phyloP scores from a whole-genome alignment of 2,329 filamentous ascomycete species.

The Fusarium sp. region DNA sequence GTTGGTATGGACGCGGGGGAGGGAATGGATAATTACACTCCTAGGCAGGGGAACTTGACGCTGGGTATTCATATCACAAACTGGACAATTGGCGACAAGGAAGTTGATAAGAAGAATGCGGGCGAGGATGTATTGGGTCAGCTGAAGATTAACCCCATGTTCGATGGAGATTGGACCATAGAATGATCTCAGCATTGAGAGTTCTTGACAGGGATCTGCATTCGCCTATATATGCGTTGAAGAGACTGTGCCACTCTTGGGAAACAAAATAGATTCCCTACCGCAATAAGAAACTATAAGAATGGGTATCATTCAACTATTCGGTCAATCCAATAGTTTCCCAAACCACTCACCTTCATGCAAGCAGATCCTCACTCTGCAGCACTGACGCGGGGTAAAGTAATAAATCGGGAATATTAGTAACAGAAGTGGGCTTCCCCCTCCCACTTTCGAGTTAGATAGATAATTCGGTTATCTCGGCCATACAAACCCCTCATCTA shows the following conservation, averaged over 20 bases:
- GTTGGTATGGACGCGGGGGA: not conserved
- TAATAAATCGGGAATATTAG: not conserved
- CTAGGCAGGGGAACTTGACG: not conserved
- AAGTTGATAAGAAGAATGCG: not conserved
- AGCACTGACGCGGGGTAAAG: not conserved
- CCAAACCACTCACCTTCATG: not conserved
- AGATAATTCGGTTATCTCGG: not conserved
- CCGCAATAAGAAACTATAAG: not conserved
- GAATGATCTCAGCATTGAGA: not conserved
- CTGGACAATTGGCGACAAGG: not conserved
- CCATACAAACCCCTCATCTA: not conserved
- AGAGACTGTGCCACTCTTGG: not conserved
- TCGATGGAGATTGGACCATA: not conserved
- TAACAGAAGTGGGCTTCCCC: not conserved
- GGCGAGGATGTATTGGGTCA: not conserved
- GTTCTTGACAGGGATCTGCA: not conserved
- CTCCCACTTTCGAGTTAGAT: not conserved
- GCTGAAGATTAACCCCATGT: not conserved
- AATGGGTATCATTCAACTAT: not conserved
- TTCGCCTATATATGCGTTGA: accelerated
- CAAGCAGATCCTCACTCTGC: not conserved
- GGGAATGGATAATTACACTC: not conserved
- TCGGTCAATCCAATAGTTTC: not conserved
- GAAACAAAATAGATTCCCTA: not conserved
- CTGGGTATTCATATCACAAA: not conserved